Evolutionary conservation across 2,329 filamentous ascomycete genomes (phyloP), one percentile per base, ranked within the genome.

Genomic region (Nigrograna mackinnonii): DNA sequence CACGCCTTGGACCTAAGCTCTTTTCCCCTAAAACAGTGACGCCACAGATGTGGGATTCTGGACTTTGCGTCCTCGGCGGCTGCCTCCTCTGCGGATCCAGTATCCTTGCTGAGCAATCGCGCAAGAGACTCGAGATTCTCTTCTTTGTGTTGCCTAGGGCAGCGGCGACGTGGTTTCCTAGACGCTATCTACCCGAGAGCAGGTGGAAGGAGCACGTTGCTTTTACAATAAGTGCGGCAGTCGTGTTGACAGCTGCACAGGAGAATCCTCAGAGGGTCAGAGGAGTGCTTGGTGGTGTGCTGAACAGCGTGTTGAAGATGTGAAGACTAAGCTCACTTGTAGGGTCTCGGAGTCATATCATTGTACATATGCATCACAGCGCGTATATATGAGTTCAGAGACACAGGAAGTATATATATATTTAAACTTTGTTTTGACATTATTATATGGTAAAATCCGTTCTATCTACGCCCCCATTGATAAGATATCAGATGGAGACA

Each of bases 131-230:
- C 58, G 89, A 95, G 60, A 79, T 95, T 60, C 82, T 85, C 6
- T 76, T 94, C 28, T 95, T 95, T 63, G 89, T 94, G 32, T 83
- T 87, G 16, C 90, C 90, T 0, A 78, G 89, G 49, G 90, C 89
- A 12, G 73, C 89, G 49, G 87, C 86, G 6, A 89, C 86, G 1
- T 65, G 91, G 47, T 69, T 95, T 13, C 89, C 90, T 5, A 74
- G 89, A 46, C 75, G 80, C 30, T 95, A 94, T 65, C 45, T 60
- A 31, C 46, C 45, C 1, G 52, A 56, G 31, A 17, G 58, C 22
- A 47, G 42, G 21, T 66, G 65, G 64, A 58, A 52, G 20, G 65
- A 68, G 41, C 60, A 64, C 19, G 5, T 56, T 2, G 56, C 53
- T 1, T 68, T 67, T 39, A 46, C 54, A 6, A 13, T 66, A 6